Evolutionary conservation across 495 filamentous ascomycete genomes (phyloP).

Genomic region (Talaromyces wortmannii): DNA sequence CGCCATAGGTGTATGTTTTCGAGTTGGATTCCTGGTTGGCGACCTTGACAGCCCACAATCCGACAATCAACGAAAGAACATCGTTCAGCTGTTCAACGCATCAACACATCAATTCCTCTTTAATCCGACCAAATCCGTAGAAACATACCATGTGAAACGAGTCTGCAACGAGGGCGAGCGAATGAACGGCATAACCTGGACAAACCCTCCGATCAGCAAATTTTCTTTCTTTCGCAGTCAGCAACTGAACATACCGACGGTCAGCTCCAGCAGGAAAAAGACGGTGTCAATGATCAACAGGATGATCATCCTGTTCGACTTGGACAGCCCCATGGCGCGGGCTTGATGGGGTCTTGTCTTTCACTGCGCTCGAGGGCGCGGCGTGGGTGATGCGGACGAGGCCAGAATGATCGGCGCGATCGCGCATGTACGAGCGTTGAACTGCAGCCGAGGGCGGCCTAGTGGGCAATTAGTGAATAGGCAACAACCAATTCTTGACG

Average conservation of each 20-base stretch:
- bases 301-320: conserved; percentile 84
- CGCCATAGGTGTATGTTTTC: conserved; percentile 88
- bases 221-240: not conserved
- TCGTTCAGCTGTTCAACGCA: conserved; percentile 68
- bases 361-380: not conserved
- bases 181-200: conserved; percentile 72
- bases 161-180: conserved; percentile 89
- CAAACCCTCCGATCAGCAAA: conserved; percentile 8
- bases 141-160: conserved; percentile 90
- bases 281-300: conserved; percentile 82
- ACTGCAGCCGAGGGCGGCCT: no score
- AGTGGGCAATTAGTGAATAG: no score
- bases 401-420: no score
- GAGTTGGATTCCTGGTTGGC: conserved; percentile 70
- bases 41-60: conserved; percentile 90
- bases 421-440: no score
- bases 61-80: conserved; percentile 87
- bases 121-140: not conserved
- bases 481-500: no score
- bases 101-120: not conserved
- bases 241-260: conserved; percentile 47
- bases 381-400: not conserved
- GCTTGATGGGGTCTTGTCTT: not conserved
- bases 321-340: conserved; percentile 74
- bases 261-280: conserved; percentile 88